phyloP scores from a whole-genome alignment of 2,329 filamentous ascomycete species.

The Sphaerostilbella broomeana region DNA sequence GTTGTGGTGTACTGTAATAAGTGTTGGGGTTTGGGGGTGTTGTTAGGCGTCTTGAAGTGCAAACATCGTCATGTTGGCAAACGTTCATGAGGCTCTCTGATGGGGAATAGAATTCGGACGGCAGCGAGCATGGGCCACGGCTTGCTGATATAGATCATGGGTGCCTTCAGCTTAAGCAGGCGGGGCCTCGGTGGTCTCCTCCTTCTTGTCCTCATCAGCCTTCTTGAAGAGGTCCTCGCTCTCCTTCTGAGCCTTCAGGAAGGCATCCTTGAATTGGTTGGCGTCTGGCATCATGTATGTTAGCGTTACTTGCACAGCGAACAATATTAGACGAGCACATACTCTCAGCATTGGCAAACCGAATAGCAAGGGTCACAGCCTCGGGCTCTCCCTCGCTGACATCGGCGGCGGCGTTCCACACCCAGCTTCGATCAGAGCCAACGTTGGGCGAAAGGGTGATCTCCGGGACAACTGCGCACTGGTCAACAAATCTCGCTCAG shows the following conservation, averaged over 20 bases:
- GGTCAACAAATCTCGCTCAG: constrained; percentile 8
- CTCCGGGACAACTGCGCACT: constrained; percentile 73
- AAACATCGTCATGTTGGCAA: constrained; percentile 4
- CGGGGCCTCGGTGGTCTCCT: constrained; percentile 21
- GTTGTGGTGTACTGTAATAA: constrained; percentile 5
- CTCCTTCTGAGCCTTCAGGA: constrained; percentile 93
- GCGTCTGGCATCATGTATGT: constrained; percentile 56
- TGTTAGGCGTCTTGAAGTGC: not conserved
- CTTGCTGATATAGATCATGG: not conserved
- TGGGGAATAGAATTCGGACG: constrained; percentile 3
- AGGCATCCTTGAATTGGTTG: constrained; percentile 95
- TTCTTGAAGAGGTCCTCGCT: constrained; percentile 80
- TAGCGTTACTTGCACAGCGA: constrained; percentile 2
- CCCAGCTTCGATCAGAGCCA: constrained; percentile 96
- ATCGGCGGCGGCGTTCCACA: constrained; percentile 97
- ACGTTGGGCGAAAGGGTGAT: constrained; percentile 99
- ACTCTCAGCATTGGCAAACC: constrained; percentile 97
- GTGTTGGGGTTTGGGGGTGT: no score
- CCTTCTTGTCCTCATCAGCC: constrained; percentile 19
- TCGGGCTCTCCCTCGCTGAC: constrained; percentile 97
- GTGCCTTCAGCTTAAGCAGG: constrained; percentile 18
- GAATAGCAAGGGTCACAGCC: constrained; percentile 90
- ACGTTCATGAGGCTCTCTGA: constrained; percentile 6
- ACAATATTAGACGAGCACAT: no score
- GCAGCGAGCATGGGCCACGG: constrained; percentile 8